These are phyloP conservation scores for Yarrowia porcina DNA, from an alignment of 805 yeast species.

Conservation along the genomic window DNA sequence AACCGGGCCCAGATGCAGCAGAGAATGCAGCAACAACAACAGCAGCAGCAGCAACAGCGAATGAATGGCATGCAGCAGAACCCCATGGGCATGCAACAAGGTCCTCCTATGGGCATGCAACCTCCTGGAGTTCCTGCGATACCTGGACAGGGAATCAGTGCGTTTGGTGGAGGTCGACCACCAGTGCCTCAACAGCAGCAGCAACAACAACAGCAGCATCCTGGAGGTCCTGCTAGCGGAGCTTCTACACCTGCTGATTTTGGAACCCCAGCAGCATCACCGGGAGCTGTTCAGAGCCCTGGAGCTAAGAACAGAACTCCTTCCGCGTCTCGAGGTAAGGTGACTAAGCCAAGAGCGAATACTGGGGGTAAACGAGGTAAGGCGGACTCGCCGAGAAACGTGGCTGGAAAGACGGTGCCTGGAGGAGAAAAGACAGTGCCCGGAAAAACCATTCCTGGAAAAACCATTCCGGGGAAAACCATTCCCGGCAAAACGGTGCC, in stretches of 20 bases:
- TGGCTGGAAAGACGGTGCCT: slow-evolving; percentile 18
- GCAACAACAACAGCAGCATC: not conserved
- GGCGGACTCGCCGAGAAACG: slow-evolving; percentile 15
- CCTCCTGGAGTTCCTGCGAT: slow-evolving; percentile 27
- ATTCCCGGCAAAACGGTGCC: slow-evolving; percentile 18
- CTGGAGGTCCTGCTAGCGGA: not conserved
- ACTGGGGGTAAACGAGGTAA: not conserved
- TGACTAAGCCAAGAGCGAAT: slow-evolving; percentile 4
- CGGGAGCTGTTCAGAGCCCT: not conserved
- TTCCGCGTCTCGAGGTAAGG: not conserved
- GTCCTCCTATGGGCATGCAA: slow-evolving; percentile 10
- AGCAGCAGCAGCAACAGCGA: slow-evolving; percentile 35
- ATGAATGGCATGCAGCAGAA: slow-evolving; percentile 32
- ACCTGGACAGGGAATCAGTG: slow-evolving; percentile 9
- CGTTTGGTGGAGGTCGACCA: slow-evolving; percentile 10
- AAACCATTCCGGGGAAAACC: slow-evolving; percentile 12
- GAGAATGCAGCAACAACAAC: slow-evolving; percentile 26
- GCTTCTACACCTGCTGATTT: not conserved
- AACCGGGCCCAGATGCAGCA: slow-evolving; percentile 25
- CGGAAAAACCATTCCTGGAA: not conserved
- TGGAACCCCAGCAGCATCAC: slow-evolving; percentile 5
- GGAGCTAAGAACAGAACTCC: slow-evolving; percentile 6
- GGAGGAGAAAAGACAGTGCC: slow-evolving; percentile 22
- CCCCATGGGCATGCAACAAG: slow-evolving; percentile 23
- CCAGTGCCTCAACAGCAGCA: not conserved